Percentiles rank a stretch among this genome's conserved stretches.
phyloP scores from a whole-genome alignment of 306 rosid genomes.

The Quercus bicolor region DNA sequence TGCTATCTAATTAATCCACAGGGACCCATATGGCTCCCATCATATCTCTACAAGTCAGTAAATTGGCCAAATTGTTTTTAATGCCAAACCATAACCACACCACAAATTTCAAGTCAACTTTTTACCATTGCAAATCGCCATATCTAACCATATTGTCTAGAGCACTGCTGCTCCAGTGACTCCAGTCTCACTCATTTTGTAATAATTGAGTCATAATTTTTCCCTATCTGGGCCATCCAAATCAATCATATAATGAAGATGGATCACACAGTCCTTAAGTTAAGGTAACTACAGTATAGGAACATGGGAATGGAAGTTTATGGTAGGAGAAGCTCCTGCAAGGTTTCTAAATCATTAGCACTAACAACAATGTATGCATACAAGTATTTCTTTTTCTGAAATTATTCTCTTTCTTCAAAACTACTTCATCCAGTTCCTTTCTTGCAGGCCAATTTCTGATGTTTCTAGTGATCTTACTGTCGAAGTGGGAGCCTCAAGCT shows the following conservation, averaged over 20 bases:
- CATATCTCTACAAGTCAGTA: constrained; percentile 17
- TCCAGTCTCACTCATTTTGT: constrained; percentile 34
- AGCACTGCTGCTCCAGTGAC: constrained; percentile 8
- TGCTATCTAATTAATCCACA: constrained; percentile 19
- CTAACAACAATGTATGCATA: constrained; percentile 34
- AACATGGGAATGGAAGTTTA: constrained; percentile 16
- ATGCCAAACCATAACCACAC: constrained; percentile 1
- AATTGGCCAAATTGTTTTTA: constrained; percentile 26
- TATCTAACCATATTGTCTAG: constrained; percentile 21
- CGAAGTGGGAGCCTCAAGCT: constrained; percentile 83
- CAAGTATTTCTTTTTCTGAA: constrained; percentile 11
- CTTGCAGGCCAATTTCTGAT: constrained; percentile 95
- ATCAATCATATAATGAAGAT: constrained; percentile 25
- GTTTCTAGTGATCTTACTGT: constrained; percentile 87
- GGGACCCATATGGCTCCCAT: constrained; percentile 32
- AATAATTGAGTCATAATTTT: constrained; percentile 33
- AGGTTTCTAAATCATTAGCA: constrained; percentile 35
- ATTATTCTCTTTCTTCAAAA: constrained; percentile 27
- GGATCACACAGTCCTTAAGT: constrained; percentile 34
- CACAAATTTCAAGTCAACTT: constrained; percentile 15
- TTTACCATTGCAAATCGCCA: not conserved
- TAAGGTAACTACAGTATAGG: constrained; percentile 27
- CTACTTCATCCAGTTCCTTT: constrained; percentile 28
- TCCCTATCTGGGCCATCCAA: constrained; percentile 32
- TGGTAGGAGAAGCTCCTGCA: constrained; percentile 27